These are phyloP conservation scores for Ochromonas danica DNA, from an alignment of 108 stramenopile genomes.

Conservation along the genomic window DNA sequence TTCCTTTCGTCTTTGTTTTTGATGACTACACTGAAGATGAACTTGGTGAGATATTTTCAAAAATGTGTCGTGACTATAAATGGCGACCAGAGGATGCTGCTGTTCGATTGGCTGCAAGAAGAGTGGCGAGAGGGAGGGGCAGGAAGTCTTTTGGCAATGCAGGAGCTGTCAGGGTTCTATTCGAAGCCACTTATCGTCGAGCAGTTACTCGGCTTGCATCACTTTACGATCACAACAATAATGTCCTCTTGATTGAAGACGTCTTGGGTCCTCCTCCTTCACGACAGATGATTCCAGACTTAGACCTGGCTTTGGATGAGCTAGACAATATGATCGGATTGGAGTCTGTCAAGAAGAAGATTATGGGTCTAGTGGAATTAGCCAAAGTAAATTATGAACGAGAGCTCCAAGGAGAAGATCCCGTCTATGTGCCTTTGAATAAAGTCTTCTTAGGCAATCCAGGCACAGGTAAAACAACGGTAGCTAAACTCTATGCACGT, in stretches of 20 bases:
- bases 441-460: slow-evolving; percentile 27
- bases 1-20: slow-evolving; percentile 8
- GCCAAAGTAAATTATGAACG: slow-evolving; percentile 55
- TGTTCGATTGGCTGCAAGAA: slow-evolving; percentile 40
- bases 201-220: slow-evolving; percentile 10
- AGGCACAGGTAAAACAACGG: slow-evolving; percentile 36
- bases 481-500: slow-evolving; percentile 28
- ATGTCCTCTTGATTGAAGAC: not conserved
- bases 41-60: slow-evolving; percentile 23
- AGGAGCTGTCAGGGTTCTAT: slow-evolving; percentile 9
- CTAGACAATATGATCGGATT: slow-evolving; percentile 36
- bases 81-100: slow-evolving; percentile 38
- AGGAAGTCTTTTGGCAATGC: slow-evolving; percentile 38
- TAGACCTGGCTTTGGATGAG: not conserved
- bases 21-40: slow-evolving; percentile 25
- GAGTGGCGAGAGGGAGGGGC: slow-evolving; percentile 30
- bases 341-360: slow-evolving; percentile 35
- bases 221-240: not conserved
- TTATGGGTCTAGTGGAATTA: slow-evolving; percentile 56
- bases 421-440: not conserved
- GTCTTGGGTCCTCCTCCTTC: not conserved
- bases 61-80: slow-evolving; percentile 33
- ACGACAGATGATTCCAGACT: not conserved
- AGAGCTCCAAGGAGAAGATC: slow-evolving; percentile 53
- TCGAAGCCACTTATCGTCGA: not conserved